A percentile compares a stretch with the other conserved stretches of the same genome.
phyloP scores from a whole-genome alignment of 2,329 filamentous ascomycete genomes.

The Penicillium sp. region DNA sequence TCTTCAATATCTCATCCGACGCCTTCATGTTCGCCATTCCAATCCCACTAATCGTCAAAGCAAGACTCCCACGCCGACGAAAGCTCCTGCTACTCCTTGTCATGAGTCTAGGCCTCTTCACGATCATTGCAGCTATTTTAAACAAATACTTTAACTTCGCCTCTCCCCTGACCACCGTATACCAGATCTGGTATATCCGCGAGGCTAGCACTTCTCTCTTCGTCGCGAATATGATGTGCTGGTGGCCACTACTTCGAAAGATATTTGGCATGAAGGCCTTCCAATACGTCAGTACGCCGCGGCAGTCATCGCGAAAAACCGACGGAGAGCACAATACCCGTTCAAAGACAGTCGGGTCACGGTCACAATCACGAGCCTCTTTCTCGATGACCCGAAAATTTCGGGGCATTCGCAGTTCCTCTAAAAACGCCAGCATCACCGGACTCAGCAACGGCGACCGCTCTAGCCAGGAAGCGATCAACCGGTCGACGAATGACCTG shows the following conservation, averaged over 20 bases:
- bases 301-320: slow-evolving; percentile 17
- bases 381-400: slow-evolving; percentile 17
- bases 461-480: slow-evolving; percentile 27
- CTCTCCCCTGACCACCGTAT: slow-evolving; percentile 40
- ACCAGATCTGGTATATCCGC: slow-evolving; percentile 49
- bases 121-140: slow-evolving; percentile 52
- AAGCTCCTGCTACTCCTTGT: slow-evolving; percentile 41
- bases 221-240: slow-evolving; percentile 50
- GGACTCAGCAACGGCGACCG: slow-evolving; percentile 3
- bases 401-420: slow-evolving; percentile 8
- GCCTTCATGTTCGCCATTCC: slow-evolving; percentile 45
- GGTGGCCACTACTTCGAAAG: slow-evolving; percentile 36
- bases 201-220: slow-evolving; percentile 48
- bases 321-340: slow-evolving; percentile 24
- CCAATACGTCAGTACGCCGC: slow-evolving; percentile 30
- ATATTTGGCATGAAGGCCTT: slow-evolving; percentile 34
- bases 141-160: slow-evolving; percentile 52
- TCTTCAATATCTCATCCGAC: slow-evolving; percentile 52
- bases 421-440: neutral
- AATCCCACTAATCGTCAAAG: slow-evolving; percentile 40
- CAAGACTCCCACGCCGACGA: slow-evolving; percentile 38
- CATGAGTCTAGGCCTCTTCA: slow-evolving; percentile 45
- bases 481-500: slow-evolving; percentile 14
- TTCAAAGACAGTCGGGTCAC: slow-evolving; percentile 15
- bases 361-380: slow-evolving; percentile 22